Conservation (phyloP, 495 filamentous ascomycete genomes). For the Penicillium bialowiezense region DNA sequence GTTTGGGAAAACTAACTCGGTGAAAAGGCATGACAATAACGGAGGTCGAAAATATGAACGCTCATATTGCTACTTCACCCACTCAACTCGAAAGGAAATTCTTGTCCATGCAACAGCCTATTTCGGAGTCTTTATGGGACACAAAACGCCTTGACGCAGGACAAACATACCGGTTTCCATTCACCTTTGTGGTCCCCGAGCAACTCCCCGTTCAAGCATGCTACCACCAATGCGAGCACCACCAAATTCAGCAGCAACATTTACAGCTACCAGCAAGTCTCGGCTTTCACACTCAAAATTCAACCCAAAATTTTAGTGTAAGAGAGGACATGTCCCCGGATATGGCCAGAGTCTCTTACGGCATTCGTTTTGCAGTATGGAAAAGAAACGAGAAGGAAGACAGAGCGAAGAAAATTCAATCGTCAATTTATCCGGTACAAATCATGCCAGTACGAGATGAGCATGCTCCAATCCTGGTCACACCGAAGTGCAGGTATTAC, state of each 20-base stretch:
- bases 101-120: conserved; percentile 1
- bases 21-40: background rate
- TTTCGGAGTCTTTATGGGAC: background rate
- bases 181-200: conserved; percentile 3
- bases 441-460: conserved; percentile 2
- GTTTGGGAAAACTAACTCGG: background rate
- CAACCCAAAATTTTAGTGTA: too few relatives aligned
- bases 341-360: background rate
- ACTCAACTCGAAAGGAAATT: background rate
- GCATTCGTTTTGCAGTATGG: conserved; percentile 5
- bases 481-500: background rate
- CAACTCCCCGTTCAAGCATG: conserved; percentile 6
- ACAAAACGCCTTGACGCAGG: background rate
- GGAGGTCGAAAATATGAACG: conserved; percentile 5
- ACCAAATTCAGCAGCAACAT: conserved; percentile 7
- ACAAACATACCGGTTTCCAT: background rate
- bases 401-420: background rate
- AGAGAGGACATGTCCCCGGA: conserved; percentile 12
- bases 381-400: background rate
- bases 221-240: conserved; percentile 3
- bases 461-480: conserved; percentile 1
- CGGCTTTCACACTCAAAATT: background rate
- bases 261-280: conserved; percentile 4
- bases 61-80: background rate
- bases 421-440: conserved; percentile 3